phyloP scores from a whole-genome alignment of 2,329 filamentous ascomycete species.

The Trichoderma sp. region DNA sequence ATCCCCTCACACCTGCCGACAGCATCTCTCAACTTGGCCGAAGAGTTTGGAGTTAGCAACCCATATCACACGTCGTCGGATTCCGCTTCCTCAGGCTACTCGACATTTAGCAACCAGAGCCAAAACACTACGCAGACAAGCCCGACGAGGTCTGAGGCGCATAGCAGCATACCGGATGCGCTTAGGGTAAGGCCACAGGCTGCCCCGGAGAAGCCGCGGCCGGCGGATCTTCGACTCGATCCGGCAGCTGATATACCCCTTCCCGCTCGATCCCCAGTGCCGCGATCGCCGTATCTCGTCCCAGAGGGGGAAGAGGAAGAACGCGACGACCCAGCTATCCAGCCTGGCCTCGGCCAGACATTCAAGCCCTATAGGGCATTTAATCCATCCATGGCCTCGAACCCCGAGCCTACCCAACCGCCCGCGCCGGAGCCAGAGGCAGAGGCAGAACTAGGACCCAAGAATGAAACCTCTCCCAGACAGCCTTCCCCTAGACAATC shows the following conservation, averaged over 20 bases:
- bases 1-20: slow-evolving; percentile 38
- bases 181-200: slow-evolving; percentile 51
- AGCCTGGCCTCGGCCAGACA: slow-evolving; percentile 23
- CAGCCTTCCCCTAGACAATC: slow-evolving; percentile 7
- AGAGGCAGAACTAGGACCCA: slow-evolving; percentile 4
- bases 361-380: slow-evolving; percentile 20
- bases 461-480: slow-evolving; percentile 21
- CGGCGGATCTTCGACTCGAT: slow-evolving; percentile 35
- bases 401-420: background rate
- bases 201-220: slow-evolving; percentile 41
- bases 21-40: slow-evolving; percentile 52
- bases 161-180: slow-evolving; percentile 41
- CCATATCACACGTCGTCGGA: slow-evolving; percentile 62
- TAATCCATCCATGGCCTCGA: background rate
- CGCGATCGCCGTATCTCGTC: slow-evolving; percentile 30
- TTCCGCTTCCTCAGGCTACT: slow-evolving; percentile 64
- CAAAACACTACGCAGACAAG: slow-evolving; percentile 59
- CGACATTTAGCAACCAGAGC: slow-evolving; percentile 55
- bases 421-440: slow-evolving; percentile 5
- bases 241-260: slow-evolving; percentile 29
- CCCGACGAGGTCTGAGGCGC: slow-evolving; percentile 32
- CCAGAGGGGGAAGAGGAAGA: slow-evolving; percentile 25
- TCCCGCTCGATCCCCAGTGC: slow-evolving; percentile 26
- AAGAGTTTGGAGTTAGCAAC: slow-evolving; percentile 59
- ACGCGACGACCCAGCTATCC: slow-evolving; percentile 26